phyloP scores from a whole-genome alignment of 495 filamentous ascomycete species.

The Penicillium simplicissimum region DNA sequence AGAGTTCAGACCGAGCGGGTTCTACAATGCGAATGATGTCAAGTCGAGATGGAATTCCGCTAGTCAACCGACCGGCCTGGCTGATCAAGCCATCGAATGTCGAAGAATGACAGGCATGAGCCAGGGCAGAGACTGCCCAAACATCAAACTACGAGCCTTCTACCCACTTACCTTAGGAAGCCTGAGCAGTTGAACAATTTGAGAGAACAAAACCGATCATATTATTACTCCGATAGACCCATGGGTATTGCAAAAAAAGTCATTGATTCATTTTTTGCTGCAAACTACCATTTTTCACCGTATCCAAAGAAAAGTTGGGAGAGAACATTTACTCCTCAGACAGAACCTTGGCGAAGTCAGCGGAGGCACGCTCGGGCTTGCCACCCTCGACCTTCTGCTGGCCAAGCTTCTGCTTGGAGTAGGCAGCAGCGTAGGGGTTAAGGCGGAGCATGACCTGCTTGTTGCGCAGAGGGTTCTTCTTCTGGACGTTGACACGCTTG shows the following conservation, averaged over 20 bases:
- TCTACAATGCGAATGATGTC: neutral
- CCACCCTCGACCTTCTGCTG: conserved; percentile 55
- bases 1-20: neutral
- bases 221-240: conserved; percentile 34
- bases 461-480: conserved; percentile 99
- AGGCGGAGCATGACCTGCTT: conserved; percentile 95
- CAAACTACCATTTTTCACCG: conserved; percentile 31
- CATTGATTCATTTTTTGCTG: conserved; percentile 39
- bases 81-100: neutral
- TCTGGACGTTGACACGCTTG: conserved; percentile 89
- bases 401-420: conserved; percentile 78
- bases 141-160: neutral
- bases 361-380: conserved; percentile 54
- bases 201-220: conserved; percentile 33
- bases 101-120: neutral
- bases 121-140: neutral
- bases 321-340: conserved; percentile 52
- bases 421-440: conserved; percentile 93
- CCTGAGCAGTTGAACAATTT: conserved; percentile 5
- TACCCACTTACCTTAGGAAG: conserved; percentile 15
- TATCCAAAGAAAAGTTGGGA: conserved; percentile 21
- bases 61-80: neutral
- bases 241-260: conserved; percentile 37
- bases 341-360: conserved; percentile 53
- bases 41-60: neutral